phyloP scores from a whole-genome alignment of 106 monocot genomes.

The Apostasia shenzhenica region DNA sequence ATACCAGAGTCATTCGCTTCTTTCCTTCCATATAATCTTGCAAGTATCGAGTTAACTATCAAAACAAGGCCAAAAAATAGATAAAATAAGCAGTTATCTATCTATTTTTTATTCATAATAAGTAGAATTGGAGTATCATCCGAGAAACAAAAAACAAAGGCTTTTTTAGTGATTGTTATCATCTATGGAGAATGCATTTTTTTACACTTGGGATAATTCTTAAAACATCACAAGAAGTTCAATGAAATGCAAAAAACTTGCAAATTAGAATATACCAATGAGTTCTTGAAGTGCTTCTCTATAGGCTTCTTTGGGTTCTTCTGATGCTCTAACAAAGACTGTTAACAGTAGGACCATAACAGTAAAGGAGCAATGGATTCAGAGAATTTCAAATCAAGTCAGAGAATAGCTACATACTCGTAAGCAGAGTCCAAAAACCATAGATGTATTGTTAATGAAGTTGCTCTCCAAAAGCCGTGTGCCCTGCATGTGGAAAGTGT shows the following conservation, averaged over 20 bases:
- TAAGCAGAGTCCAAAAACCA: slow-evolving; percentile 82
- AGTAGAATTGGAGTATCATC: neutral
- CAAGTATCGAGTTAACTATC: slow-evolving; percentile 75
- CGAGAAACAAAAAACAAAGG: no score
- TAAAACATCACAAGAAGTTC: neutral
- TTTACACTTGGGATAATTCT: neutral
- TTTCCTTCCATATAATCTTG: slow-evolving; percentile 68
- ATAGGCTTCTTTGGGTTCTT: slow-evolving; percentile 62
- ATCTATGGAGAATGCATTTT: no score
- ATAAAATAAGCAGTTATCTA: neutral
- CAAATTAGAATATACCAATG: slow-evolving; percentile 44
- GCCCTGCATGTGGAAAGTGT: slow-evolving; percentile 36
- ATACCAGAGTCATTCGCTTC: slow-evolving; percentile 68
- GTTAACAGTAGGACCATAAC: neutral
- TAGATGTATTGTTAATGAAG: slow-evolving; percentile 90
- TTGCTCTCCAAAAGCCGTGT: slow-evolving; percentile 63
- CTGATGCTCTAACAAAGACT: slow-evolving; percentile 86
- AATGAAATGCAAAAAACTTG: slow-evolving; percentile 3
- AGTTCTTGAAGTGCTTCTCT: slow-evolving; percentile 81
- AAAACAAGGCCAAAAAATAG: neutral
- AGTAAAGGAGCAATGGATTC: neutral
- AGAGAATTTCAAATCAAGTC: neutral
- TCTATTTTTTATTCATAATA: neutral
- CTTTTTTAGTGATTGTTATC: no score
- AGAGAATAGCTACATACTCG: slow-evolving; percentile 32